Evolutionary conservation across 2,329 filamentous ascomycete genomes (phyloP).

Genomic region (Apiospora rasikravindrae): DNA sequence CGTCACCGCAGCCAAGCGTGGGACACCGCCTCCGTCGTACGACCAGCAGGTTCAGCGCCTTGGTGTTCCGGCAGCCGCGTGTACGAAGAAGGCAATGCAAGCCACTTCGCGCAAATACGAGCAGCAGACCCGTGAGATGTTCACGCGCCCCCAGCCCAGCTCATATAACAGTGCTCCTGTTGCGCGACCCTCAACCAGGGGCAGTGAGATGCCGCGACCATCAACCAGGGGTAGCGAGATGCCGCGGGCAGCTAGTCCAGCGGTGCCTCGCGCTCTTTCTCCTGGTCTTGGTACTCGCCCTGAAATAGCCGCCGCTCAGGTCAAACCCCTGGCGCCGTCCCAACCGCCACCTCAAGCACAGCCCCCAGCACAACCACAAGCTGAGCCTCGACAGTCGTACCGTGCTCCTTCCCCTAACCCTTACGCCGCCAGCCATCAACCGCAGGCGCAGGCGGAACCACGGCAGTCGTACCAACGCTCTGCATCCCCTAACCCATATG

Average conservation of each 20-base stretch:
- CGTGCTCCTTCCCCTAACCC: conserved; percentile 27
- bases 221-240: conserved; percentile 63
- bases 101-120: conserved; percentile 90
- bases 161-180: conserved; percentile 40
- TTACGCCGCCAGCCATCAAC: conserved; percentile 23
- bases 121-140: conserved; percentile 81
- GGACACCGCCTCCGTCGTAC: conserved; percentile 87
- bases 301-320: neutral
- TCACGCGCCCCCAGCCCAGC: conserved; percentile 52
- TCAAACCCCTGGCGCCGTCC: neutral
- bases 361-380: conserved; percentile 62
- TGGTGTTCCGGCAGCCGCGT: conserved; percentile 87
- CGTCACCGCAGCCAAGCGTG: conserved; percentile 64
- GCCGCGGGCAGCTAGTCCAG: conserved; percentile 51
- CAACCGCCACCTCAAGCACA: conserved; percentile 67
- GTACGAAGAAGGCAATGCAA: conserved; percentile 94
- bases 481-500: conserved; percentile 25
- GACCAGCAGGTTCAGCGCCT: conserved; percentile 78
- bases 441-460: neutral
- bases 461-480: conserved; percentile 27
- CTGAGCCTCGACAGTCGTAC: neutral
- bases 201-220: conserved; percentile 55
- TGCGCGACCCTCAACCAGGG: conserved; percentile 64
- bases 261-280: conserved; percentile 66
- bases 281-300: conserved; percentile 44